Evolutionary conservation across 2,329 filamentous ascomycete genomes (phyloP), one percentile per base, ranked within the genome.

Genomic region (Fonsecaea multimorphosa): DNA sequence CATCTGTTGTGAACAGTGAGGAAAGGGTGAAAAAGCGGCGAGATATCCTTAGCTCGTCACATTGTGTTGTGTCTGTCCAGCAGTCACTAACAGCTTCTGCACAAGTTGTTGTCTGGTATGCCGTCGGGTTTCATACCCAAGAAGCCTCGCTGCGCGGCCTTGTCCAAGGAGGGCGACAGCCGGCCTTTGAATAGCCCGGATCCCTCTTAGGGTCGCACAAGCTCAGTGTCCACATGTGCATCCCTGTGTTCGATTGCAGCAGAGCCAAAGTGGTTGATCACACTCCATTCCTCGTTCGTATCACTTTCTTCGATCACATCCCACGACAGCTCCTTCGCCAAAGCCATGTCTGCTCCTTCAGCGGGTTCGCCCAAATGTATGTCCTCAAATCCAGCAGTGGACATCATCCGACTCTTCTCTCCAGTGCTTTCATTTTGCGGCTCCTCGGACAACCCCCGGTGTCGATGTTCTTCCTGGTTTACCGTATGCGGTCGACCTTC

Each of bases 191-290:
- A 19, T 8, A 19, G 16, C 16, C 38, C n/a, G 3, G 6, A 5
- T 9, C 7, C 7, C n/a, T 49, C 44, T 51, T 29, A 60, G 27
- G 58, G 58, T 27, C 58, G 44, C 14, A 40, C 46, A 14, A 49
- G 49, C 31, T 46, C 44, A 29, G 58, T 52, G 32, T 60, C 58
- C 29, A 51, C 44, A 19, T 60, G 58, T 27, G 58, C 58, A 29
- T 60, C 58, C 19, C 51, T 44, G 29, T 32, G 53, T 38, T 59
- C 32, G 44, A 58, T 44, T 22, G 44, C 51, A 58, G 44, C 19
- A 46, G 22, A 55, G 3, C 59, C 59, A 31, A 61, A 55, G 16
- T 54, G 59, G 27, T 61, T 55, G 29, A 61, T 55, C 16, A 61
- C 36, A 19, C 32, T 34, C 59, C 59, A 61, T 31, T 55, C 59